phyloP scores from a whole-genome alignment of 495 filamentous ascomycete species.

The Hypoxylon fragiforme region DNA sequence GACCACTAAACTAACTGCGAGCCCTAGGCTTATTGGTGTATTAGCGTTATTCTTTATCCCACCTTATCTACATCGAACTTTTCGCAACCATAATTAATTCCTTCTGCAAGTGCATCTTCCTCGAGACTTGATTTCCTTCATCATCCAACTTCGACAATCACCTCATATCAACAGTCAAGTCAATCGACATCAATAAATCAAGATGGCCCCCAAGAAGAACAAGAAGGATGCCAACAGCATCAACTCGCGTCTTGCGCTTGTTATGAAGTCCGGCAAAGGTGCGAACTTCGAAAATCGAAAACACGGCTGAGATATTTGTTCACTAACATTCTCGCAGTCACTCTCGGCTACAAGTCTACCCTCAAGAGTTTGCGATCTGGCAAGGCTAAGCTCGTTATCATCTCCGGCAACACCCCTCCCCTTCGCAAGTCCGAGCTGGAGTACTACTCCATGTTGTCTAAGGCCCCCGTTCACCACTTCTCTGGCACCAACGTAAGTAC shows the following conservation, averaged over 20 bases:
- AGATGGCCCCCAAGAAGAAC: constrained; percentile 91
- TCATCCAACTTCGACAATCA: constrained; percentile 27
- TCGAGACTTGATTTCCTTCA: constrained; percentile 26
- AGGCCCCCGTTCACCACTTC: constrained; percentile 95
- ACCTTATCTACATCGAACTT: constrained; percentile 8
- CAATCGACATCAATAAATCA: constrained; percentile 21
- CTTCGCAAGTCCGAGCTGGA: constrained; percentile 95
- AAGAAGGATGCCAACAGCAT: constrained; percentile 87
- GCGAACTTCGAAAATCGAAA: constrained; percentile 31
- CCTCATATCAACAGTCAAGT: constrained; percentile 25
- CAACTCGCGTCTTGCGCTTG: constrained; percentile 69
- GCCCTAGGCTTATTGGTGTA: constrained; percentile 7
- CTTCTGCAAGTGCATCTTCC: constrained; percentile 1
- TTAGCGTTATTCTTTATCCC: constrained; percentile 5
- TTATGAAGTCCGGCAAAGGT: constrained; percentile 96
- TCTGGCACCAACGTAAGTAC: constrained; percentile 92
- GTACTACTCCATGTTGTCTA: constrained; percentile 86
- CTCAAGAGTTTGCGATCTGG: constrained; percentile 91
- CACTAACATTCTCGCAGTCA: constrained; percentile 54
- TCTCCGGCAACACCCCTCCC: constrained; percentile 93
- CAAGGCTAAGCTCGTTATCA: constrained; percentile 76
- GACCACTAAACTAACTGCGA: constrained; percentile 9
- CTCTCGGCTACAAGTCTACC: constrained; percentile 91
- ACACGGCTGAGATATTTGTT: constrained; percentile 2
- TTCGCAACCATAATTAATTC: constrained; percentile 7